Conservation (phyloP, 768 basidiomycete species). For the Lentinula lateritia region DNA sequence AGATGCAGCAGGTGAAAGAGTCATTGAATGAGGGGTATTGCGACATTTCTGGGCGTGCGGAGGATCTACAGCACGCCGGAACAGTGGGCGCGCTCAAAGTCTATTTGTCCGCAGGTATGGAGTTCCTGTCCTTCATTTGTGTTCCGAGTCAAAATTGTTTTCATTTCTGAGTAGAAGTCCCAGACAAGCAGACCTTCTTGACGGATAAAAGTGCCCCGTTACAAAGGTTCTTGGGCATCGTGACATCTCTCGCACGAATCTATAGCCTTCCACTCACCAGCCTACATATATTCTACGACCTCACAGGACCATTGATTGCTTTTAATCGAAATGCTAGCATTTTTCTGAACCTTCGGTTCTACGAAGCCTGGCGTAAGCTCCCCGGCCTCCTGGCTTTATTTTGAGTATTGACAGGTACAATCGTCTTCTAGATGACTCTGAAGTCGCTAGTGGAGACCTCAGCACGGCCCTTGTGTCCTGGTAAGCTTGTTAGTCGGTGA, state of each 20-base stretch:
- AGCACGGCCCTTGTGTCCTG: constrained; percentile 76
- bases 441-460: constrained; percentile 48
- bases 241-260: constrained; percentile 59
- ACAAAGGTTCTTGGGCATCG: constrained; percentile 67
- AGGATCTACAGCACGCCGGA: constrained; percentile 62
- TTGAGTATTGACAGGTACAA: background rate
- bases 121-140: background rate
- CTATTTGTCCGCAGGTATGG: constrained; percentile 56
- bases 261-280: constrained; percentile 71
- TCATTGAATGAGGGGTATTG: constrained; percentile 80
- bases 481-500: constrained; percentile 27
- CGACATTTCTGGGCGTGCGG: constrained; percentile 61
- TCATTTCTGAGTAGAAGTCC: constrained; percentile 42
- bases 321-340: constrained; percentile 89
- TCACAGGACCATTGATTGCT: constrained; percentile 76
- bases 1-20: constrained; percentile 70
- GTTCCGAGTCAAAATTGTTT: background rate
- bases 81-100: constrained; percentile 57
- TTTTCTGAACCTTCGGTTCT: constrained; percentile 85
- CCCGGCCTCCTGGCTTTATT: background rate
- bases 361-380: constrained; percentile 78
- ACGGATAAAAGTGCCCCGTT: constrained; percentile 48
- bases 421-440: constrained; percentile 53
- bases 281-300: constrained; percentile 85
- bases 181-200: constrained; percentile 44